Evolutionary conservation across 805 yeast species (phyloP), one percentile per base, ranked within the genome.

Genomic region (Pichia heedii): DNA sequence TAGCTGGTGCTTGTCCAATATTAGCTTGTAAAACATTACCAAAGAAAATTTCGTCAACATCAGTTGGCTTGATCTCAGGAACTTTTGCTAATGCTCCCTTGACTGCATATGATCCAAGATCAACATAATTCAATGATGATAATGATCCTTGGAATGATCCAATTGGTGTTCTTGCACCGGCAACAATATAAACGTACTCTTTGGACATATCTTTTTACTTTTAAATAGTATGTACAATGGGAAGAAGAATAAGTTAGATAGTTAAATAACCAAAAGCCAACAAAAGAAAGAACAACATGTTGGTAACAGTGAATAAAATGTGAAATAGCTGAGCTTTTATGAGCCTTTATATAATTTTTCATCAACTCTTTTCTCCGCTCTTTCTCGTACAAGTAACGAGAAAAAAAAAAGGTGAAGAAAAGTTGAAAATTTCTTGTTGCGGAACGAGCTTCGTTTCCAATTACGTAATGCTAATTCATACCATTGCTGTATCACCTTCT

Each of bases 1-100:
- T 82, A 30, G 98, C 98, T 36, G 98, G 97, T 46, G 90, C 88
- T 69, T 90, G 98, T 50, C 98, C 97, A 48, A 85, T 81, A 57
- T 86, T 86, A 50, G 97, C 97, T 58, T 84, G 85, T 58, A 87
- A 67, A 40, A 88, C 98, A 58, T 87, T 84, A 58, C 98, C 98
- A 62, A 88, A 88, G 58, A 84, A 74, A 60, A 90, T 79, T 66
- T 90, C 97, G 51, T 89, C 95, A 44, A 85, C 93, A 51, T 74
- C 79, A 36, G 74, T 73, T 39, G 94, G 79, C 54, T 82, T 73
- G 66, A 89, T 74, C 62, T 79, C 76, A 44, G 95, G 95, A 36
- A 84, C 89, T 57, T 84, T 81, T 44, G 69, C 87, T 50, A 89
- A 67, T 12, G 95, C 96, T 46, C 90, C 82, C 51, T 81, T 82